Evolutionary conservation across 768 basidiomycete genomes (phyloP).

Genomic region (Agrocybe praecox): DNA sequence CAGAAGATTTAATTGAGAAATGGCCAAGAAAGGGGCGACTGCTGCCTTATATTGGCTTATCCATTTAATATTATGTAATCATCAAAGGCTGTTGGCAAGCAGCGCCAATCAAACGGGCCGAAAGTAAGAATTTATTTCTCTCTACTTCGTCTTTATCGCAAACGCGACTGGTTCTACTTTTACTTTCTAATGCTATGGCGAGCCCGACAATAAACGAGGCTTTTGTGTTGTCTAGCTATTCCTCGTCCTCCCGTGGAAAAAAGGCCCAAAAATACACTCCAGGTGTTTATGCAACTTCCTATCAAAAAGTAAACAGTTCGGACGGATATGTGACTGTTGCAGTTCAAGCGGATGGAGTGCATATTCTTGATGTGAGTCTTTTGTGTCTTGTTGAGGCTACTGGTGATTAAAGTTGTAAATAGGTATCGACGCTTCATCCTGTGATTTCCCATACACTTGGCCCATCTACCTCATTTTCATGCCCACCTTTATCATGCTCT

Average conservation of each 20-base stretch:
- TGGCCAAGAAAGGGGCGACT: background rate
- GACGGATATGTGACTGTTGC: constrained; percentile 69
- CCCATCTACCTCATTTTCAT: constrained; percentile 62
- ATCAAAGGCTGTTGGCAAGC: background rate
- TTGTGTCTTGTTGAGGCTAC: constrained; percentile 11
- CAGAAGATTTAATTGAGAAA: no score
- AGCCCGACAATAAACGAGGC: constrained; percentile 34
- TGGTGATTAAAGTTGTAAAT: background rate
- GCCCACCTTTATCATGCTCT: constrained; percentile 49
- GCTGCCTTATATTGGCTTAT: background rate
- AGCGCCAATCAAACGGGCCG: constrained; percentile 2
- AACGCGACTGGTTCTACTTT: background rate
- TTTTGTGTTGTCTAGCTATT: constrained; percentile 39
- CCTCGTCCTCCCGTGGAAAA: constrained; percentile 21
- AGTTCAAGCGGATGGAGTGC: constrained; percentile 74
- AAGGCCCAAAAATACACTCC: constrained; percentile 27
- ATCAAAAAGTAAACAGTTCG: constrained; percentile 25
- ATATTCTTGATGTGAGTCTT: constrained; percentile 64
- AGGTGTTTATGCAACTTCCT: constrained; percentile 20
- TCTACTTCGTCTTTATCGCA: background rate
- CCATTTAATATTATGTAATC: background rate
- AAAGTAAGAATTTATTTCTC: background rate
- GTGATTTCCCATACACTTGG: constrained; percentile 71
- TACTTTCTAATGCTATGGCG: constrained; percentile 17
- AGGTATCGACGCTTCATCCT: constrained; percentile 69